phyloP scores from a whole-genome alignment of 1,139 yeast genomes.

The Sugiyamaella novakii region DNA sequence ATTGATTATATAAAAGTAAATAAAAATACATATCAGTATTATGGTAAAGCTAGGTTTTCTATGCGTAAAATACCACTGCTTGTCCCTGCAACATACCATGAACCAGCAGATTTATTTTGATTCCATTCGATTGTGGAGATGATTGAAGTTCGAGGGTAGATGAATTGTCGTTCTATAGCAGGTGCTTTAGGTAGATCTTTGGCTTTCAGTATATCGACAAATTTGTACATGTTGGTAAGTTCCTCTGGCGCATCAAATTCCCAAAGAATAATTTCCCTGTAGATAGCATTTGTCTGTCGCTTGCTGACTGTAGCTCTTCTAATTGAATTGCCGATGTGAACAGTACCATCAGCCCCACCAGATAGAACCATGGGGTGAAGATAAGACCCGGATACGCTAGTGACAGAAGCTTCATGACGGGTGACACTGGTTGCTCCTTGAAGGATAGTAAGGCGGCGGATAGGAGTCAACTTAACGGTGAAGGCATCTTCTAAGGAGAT shows the following conservation, averaged over 20 bases:
- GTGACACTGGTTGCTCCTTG: constrained; percentile 43
- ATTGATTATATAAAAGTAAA: constrained; percentile 43
- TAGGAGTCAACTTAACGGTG: constrained; percentile 43
- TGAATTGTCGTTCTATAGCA: constrained; percentile 29
- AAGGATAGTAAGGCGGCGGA: constrained; percentile 41
- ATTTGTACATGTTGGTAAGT: constrained; percentile 42
- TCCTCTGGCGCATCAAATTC: constrained; percentile 26
- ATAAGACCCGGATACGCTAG: constrained; percentile 46
- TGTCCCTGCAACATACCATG: constrained; percentile 66
- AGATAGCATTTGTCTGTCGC: constrained; percentile 41
- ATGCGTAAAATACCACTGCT: constrained; percentile 67
- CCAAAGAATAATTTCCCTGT: constrained; percentile 37
- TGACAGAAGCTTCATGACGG: constrained; percentile 45
- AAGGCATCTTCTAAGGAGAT: constrained; percentile 48
- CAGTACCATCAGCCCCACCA: constrained; percentile 66
- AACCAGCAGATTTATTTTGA: constrained; percentile 53
- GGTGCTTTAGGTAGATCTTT: constrained; percentile 32
- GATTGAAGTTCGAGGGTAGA: constrained; percentile 56
- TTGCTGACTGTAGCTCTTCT: constrained; percentile 49
- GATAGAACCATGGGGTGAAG: constrained; percentile 63
- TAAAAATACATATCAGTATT: background rate
- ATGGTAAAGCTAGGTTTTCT: constrained; percentile 46
- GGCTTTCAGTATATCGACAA: constrained; percentile 37
- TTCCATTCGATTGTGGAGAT: constrained; percentile 66
- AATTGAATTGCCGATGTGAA: constrained; percentile 47